Evolutionary conservation across 2,329 filamentous ascomycete genomes (phyloP), one percentile per base, ranked within the genome.

Genomic region (Phyllosticta citrichinensis): DNA sequence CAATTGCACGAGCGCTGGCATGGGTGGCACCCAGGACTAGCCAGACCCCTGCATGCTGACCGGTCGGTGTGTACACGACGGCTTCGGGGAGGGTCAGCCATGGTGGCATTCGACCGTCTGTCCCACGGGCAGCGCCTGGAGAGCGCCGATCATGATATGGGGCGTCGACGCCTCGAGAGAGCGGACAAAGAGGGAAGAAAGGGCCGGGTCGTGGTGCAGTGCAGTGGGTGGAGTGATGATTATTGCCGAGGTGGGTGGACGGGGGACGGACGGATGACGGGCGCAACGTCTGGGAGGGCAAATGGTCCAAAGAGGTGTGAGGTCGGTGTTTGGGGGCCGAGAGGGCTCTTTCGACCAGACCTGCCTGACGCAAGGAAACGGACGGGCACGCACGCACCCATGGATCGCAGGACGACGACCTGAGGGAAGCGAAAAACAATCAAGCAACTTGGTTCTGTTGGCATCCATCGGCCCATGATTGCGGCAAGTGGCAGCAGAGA

Each of bases 41-140:
- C 58, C 52, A 56, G 53, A 62, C 60, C 60, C 60, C 60, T 62
- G 60, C 60, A 62, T 57, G 60, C 60, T 62, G 55, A 62, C 60
- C 60, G 60, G 60, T 62, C 60, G 35, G 30, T 51, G 60, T 58
- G 55, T 53, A 33, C 24, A 30, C 40, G 24, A 24, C 52, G 58
- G 27, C 40, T 51, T 52, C 52, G 58, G 53, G 58, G 40, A 47
- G 56, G 52, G 40, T 40, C 53, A 56, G 58, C 58, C 58, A 60
- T 35, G 50, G 58, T 60, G 58, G 58, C 58, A 60, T 51, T 55
- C 35, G 58, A 35, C 17, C 57, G 12, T 55, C 53, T 56, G 58
- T 60, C 58, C 58, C 58, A 60, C 58, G 52, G 17, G 51, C 40
- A 24, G 27, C 53, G 53, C 40, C 40, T 47, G 40, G 40, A 47